These are phyloP conservation scores for Cladorrhinum sp. DNA, from an alignment of 2,329 filamentous ascomycete genomes.

Conservation along the genomic window DNA sequence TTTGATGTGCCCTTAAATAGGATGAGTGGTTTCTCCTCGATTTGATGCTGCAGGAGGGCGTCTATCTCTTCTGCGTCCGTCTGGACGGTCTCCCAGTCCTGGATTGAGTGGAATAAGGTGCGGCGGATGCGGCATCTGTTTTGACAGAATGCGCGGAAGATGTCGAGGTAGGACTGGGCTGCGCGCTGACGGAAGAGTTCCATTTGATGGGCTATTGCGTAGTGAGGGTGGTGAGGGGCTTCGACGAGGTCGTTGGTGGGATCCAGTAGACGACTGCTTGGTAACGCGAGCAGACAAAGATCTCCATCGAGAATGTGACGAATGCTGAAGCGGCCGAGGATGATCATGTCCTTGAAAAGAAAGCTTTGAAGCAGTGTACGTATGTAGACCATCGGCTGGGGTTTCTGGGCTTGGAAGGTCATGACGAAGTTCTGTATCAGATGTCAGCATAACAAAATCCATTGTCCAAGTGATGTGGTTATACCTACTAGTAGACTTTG, in stretches of 20 bases:
- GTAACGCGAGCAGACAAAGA: slow-evolving; percentile 72
- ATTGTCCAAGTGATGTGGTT: neutral
- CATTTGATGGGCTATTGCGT: slow-evolving; percentile 70
- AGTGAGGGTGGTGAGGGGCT: slow-evolving; percentile 67
- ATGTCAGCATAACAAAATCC: neutral
- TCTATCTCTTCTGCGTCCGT: slow-evolving; percentile 77
- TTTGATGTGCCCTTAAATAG: slow-evolving; percentile 39
- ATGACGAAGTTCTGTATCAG: slow-evolving; percentile 65
- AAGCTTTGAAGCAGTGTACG: slow-evolving; percentile 75
- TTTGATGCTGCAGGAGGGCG: slow-evolving; percentile 58
- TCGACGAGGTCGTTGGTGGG: slow-evolving; percentile 74
- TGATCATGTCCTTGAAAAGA: slow-evolving; percentile 68
- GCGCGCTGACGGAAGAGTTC: slow-evolving; percentile 63
- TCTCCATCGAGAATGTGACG: slow-evolving; percentile 78
- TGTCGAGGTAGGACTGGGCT: slow-evolving; percentile 73
- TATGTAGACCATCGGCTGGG: slow-evolving; percentile 79
- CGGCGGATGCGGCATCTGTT: slow-evolving; percentile 88
- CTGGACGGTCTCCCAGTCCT: slow-evolving; percentile 82
- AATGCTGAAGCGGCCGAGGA: slow-evolving; percentile 66
- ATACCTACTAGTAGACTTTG: slow-evolving; percentile 64
- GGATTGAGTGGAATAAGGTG: slow-evolving; percentile 78
- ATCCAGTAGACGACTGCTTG: slow-evolving; percentile 68
- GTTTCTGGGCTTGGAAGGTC: slow-evolving; percentile 73
- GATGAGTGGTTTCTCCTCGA: slow-evolving; percentile 58
- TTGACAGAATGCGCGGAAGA: slow-evolving; percentile 80